phyloP scores from a whole-genome alignment of 2,329 filamentous ascomycete species.

The Talaromyces sp. region DNA sequence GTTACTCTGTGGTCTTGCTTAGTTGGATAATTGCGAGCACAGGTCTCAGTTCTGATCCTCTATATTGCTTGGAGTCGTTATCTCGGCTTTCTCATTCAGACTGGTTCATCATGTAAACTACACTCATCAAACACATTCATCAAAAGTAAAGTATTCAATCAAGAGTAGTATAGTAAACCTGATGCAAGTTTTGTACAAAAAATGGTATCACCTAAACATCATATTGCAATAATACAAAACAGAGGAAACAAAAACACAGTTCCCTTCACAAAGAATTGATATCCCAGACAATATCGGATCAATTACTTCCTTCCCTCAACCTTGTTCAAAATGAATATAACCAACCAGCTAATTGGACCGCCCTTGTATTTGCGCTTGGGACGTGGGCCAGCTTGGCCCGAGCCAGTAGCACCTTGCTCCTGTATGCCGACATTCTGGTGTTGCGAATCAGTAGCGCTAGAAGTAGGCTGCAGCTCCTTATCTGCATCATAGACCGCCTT shows the following conservation, averaged over 20 bases:
- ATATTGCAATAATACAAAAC: not conserved
- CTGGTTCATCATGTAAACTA: not conserved
- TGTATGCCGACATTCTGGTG: not conserved
- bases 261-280: not conserved
- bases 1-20: not conserved
- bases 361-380: constrained; percentile 3
- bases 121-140: not conserved
- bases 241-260: not conserved
- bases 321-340: constrained; percentile 6
- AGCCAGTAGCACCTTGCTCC: not conserved
- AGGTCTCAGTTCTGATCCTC: not conserved
- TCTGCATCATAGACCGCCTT: not conserved
- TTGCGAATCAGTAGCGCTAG: not conserved
- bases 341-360: constrained; percentile 11
- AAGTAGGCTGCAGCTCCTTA: not conserved
- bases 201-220: not conserved
- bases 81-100: not conserved
- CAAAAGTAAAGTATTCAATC: not conserved
- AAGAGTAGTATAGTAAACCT: not conserved
- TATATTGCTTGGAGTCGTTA: not conserved
- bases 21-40: not conserved
- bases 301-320: constrained; percentile 5
- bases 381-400: not conserved
- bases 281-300: not conserved
- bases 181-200: not conserved